Percentiles rank a stretch among this genome's conserved stretches.
Evolutionary conservation across 73 alveolate genomes (phyloP).

Genomic region (Paramecium caudatum): DNA sequence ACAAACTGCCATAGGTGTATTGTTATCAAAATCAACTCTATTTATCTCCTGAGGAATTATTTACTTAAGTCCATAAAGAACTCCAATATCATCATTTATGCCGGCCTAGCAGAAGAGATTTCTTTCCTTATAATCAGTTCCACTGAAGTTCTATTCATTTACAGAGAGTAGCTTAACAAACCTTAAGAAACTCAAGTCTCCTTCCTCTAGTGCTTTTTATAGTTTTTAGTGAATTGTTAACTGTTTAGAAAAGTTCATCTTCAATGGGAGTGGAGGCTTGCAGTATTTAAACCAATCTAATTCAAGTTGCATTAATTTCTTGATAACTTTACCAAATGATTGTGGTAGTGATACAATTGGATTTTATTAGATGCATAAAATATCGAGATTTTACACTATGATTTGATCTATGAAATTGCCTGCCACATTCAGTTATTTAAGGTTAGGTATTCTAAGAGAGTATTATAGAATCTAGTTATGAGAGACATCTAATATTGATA

Average conservation of each 20-base stretch:
- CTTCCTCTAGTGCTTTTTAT: constrained; percentile 22
- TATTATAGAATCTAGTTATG: background rate
- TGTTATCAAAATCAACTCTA: constrained; percentile 37
- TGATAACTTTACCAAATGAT: constrained; percentile 78
- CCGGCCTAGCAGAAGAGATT: constrained; percentile 79
- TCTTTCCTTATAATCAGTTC: constrained; percentile 80
- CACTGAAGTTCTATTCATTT: constrained; percentile 59
- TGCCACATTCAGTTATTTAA: constrained; percentile 59
- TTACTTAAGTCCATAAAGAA: background rate
- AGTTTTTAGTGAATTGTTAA: constrained; percentile 70
- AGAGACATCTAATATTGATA: constrained; percentile 41
- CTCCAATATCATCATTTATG: constrained; percentile 43
- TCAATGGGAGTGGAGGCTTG: constrained; percentile 86
- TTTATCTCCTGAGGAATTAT: constrained; percentile 2
- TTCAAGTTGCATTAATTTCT: constrained; percentile 81
- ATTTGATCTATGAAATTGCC: constrained; percentile 41
- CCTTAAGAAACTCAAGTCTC: constrained; percentile 46
- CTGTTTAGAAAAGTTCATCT: constrained; percentile 77
- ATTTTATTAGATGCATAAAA: constrained; percentile 80
- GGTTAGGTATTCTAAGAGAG: too few relatives aligned
- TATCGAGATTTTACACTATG: constrained; percentile 64
- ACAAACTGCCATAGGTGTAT: constrained; percentile 37
- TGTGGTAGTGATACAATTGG: constrained; percentile 83
- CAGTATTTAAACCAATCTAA: constrained; percentile 94
- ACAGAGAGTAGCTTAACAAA: constrained; percentile 74